Percentiles rank a stretch among this genome's conserved stretches.
phyloP scores from a whole-genome alignment of 2,329 filamentous ascomycete species.

The Penicillium janthinellum region DNA sequence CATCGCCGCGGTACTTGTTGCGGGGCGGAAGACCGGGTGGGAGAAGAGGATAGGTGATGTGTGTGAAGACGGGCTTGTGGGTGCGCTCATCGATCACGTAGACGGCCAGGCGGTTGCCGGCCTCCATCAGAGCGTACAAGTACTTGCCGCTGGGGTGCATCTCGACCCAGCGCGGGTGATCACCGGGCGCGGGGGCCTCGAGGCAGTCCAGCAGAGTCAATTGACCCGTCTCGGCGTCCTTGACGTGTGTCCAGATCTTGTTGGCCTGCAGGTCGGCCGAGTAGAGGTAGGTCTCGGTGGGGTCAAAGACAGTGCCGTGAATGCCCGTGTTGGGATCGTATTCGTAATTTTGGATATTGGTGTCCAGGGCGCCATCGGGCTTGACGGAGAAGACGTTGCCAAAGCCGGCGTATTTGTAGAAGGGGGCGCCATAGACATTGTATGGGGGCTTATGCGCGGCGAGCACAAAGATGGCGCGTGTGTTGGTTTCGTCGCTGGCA shows the following conservation, averaged over 20 bases:
- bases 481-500: constrained; percentile 71
- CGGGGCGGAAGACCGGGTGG: constrained; percentile 59
- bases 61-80: constrained; percentile 76
- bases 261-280: constrained; percentile 53
- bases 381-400: constrained; percentile 66
- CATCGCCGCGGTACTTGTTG: constrained; percentile 77
- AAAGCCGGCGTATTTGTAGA: constrained; percentile 81
- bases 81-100: constrained; percentile 76
- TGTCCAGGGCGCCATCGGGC: constrained; percentile 42
- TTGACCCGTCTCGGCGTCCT: constrained; percentile 61
- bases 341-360: constrained; percentile 50
- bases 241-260: constrained; percentile 77
- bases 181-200: constrained; percentile 67
- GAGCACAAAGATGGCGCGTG: constrained; percentile 84
- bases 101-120: constrained; percentile 79
- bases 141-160: constrained; percentile 77
- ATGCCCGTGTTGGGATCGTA: constrained; percentile 50
- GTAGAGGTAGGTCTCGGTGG: constrained; percentile 49
- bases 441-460: constrained; percentile 76
- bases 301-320: constrained; percentile 53
- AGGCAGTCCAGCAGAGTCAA: constrained; percentile 72
- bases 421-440: constrained; percentile 85
- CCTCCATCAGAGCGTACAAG: constrained; percentile 86
- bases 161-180: constrained; percentile 87
- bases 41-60: constrained; percentile 75